phyloP scores from a whole-genome alignment of 371 early-diverging fungal genomes.

The Massospora cicadina region DNA sequence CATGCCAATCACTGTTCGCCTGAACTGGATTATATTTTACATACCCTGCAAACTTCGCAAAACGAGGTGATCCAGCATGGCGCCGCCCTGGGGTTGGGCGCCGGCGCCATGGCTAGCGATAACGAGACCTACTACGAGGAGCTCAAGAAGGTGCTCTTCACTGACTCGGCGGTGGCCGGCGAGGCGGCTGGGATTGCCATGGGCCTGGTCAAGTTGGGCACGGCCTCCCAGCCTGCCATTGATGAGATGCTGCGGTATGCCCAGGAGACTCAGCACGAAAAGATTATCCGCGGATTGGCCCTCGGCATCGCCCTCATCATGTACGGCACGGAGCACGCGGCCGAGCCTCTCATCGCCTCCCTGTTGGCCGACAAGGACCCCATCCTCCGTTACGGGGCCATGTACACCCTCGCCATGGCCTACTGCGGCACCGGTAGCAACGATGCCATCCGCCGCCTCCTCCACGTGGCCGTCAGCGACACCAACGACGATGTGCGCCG shows the following conservation, averaged over 20 bases:
- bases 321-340: slow-evolving; percentile 88
- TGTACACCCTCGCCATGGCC: slow-evolving; percentile 91
- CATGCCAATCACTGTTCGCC: slow-evolving; percentile 81
- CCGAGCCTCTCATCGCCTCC: slow-evolving; percentile 68
- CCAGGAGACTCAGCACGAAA: slow-evolving; percentile 93
- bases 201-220: slow-evolving; percentile 95
- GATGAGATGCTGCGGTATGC: slow-evolving; percentile 92
- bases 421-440: slow-evolving; percentile 96
- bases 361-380: slow-evolving; percentile 84
- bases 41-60: slow-evolving; percentile 58
- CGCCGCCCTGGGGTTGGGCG: slow-evolving; percentile 92
- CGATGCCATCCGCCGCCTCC: slow-evolving; percentile 76
- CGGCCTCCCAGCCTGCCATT: slow-evolving; percentile 57
- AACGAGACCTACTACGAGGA: slow-evolving; percentile 60
- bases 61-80: slow-evolving; percentile 94
- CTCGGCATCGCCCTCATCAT: slow-evolving; percentile 86
- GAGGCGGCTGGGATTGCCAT: slow-evolving; percentile 96
- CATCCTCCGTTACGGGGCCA: slow-evolving; percentile 87
- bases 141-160: slow-evolving; percentile 69
- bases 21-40: slow-evolving; percentile 63
- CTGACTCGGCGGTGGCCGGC: slow-evolving; percentile 90
- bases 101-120: slow-evolving; percentile 89
- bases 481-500: slow-evolving; percentile 98
- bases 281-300: slow-evolving; percentile 90
- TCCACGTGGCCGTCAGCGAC: slow-evolving; percentile 95